These are phyloP conservation scores for Daphne laureola DNA, from an alignment of 441 rosid species.

Conservation along the genomic window DNA sequence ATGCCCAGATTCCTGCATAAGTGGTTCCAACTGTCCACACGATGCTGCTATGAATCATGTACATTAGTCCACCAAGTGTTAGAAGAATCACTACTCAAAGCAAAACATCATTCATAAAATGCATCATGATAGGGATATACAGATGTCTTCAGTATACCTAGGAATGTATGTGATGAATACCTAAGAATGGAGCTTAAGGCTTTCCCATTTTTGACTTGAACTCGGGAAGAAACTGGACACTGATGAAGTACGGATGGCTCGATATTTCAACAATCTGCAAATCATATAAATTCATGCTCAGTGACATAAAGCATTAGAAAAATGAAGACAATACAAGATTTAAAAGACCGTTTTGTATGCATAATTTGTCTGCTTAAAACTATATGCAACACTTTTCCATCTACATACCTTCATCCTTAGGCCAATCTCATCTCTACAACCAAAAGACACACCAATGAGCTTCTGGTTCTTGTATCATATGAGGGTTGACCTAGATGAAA, in stretches of 20 bases:
- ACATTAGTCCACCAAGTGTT: not conserved
- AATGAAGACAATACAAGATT: too few species aligned
- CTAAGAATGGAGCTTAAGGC: slow-evolving; percentile 79
- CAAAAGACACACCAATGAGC: slow-evolving; percentile 71
- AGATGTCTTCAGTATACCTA: too few species aligned
- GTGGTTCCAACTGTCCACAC: slow-evolving; percentile 54
- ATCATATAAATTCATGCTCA: slow-evolving; percentile 13
- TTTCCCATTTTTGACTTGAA: slow-evolving; percentile 91
- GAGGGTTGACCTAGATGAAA: slow-evolving; percentile 79
- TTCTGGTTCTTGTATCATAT: slow-evolving; percentile 61
- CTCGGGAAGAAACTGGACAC: slow-evolving; percentile 95
- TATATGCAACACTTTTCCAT: not conserved
- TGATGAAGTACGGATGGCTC: slow-evolving; percentile 77
- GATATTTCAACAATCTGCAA: slow-evolving; percentile 73
- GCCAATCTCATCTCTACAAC: slow-evolving; percentile 83
- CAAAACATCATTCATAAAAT: too few species aligned
- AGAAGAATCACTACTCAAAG: too few species aligned
- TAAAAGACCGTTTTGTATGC: too few species aligned
- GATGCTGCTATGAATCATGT: slow-evolving; percentile 89
- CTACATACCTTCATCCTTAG: slow-evolving; percentile 77
- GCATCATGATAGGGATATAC: too few species aligned
- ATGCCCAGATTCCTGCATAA: slow-evolving; percentile 27
- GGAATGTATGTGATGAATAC: slow-evolving; percentile 21
- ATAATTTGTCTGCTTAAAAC: too few species aligned
- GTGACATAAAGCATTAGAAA: too few species aligned